phyloP scores from a whole-genome alignment of 2,329 filamentous ascomycete genomes.

The Elsinoe arachidis region DNA sequence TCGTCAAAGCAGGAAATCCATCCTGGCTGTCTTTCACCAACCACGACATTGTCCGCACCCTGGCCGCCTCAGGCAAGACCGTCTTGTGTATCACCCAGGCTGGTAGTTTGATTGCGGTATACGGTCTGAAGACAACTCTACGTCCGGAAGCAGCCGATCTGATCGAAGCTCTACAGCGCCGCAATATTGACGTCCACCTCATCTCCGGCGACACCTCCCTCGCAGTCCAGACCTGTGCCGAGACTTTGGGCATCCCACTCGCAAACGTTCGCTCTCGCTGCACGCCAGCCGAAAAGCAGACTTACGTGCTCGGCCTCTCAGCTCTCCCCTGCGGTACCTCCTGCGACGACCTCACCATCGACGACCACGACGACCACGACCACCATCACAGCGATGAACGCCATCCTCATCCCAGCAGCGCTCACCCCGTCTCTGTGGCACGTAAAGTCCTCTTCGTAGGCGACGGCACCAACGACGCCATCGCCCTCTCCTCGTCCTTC shows the following conservation, averaged over 20 bases:
- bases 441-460: conserved; percentile 59
- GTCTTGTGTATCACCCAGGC: conserved; percentile 51
- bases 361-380: not conserved
- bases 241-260: conserved; percentile 31
- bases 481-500: conserved; percentile 60
- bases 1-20: conserved; percentile 40
- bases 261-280: conserved; percentile 37
- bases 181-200: conserved; percentile 45
- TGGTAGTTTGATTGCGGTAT: conserved; percentile 36
- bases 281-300: conserved; percentile 47
- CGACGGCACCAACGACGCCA: conserved; percentile 72
- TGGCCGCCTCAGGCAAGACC: conserved; percentile 37
- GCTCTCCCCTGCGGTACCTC: not conserved
- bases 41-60: conserved; percentile 24
- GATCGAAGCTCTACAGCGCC: conserved; percentile 41
- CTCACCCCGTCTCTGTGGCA: conserved; percentile 3
- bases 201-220: conserved; percentile 48
- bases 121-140: conserved; percentile 41
- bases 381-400: not conserved
- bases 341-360: not conserved
- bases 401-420: conserved; percentile 15
- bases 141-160: conserved; percentile 44
- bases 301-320: conserved; percentile 37
- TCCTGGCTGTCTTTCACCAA: conserved; percentile 36
- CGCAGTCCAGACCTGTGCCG: conserved; percentile 43